Evolutionary conservation across 306 rosid species (phyloP).

Genomic region (Vigna trinervia): DNA sequence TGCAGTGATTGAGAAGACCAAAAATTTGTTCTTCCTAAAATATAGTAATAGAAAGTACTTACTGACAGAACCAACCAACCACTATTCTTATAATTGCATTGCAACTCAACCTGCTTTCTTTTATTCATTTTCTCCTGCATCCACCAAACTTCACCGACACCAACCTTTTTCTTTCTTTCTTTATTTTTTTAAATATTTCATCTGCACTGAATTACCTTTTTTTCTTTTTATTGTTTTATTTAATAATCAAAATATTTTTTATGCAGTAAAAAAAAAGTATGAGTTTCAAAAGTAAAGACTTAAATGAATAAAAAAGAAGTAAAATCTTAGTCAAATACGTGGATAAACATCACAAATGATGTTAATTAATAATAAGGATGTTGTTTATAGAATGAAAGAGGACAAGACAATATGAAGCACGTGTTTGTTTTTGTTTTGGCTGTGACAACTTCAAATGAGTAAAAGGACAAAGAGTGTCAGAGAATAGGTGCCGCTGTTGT

Average conservation of each 20-base stretch:
- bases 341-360: too few relatives aligned
- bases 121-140: neutral
- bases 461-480: constrained; percentile 23
- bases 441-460: neutral
- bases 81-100: neutral
- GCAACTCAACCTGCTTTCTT: neutral
- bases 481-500: constrained; percentile 30
- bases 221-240: too few relatives aligned
- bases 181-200: too few relatives aligned
- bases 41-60: neutral
- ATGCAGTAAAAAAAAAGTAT: too few relatives aligned
- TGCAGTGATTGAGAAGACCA: neutral
- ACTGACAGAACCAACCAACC: constrained; percentile 6
- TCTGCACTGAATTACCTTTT: too few relatives aligned
- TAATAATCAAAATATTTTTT: too few relatives aligned
- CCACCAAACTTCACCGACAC: constrained; percentile 38
- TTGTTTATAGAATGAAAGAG: neutral
- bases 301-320: too few relatives aligned
- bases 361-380: neutral
- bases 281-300: too few relatives aligned
- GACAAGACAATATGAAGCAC: constrained; percentile 18
- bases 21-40: neutral
- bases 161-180: too few relatives aligned
- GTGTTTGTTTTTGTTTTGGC: constrained; percentile 12
- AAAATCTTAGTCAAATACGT: too few relatives aligned